Evolutionary conservation across 2,329 filamentous ascomycete genomes (phyloP), one percentile per base, ranked within the genome.

Genomic region (Sporothrix dimorphospora): DNA sequence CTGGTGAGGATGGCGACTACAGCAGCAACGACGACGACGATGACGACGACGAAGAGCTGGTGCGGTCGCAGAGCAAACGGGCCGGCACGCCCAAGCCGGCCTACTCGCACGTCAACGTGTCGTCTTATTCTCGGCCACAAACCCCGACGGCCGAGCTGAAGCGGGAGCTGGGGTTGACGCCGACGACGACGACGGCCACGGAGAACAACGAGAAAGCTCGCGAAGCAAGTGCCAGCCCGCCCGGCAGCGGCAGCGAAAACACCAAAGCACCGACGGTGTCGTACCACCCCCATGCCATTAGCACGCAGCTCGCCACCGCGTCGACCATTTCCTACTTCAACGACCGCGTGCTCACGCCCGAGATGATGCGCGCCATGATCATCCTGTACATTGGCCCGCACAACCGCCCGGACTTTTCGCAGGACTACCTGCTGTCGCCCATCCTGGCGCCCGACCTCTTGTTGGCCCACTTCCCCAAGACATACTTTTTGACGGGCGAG

Each of bases 361-460:
- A 99, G 81, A 97, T 98, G 94, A 98, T 98, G 92, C 92, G 96
- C 42, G 94, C 94, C 75, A 98, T 99, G 94, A 97, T 99, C 75
- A 97, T 99, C 75, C 86, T 99, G 4, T 99, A 99, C 80, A 92
- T 99, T 71, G 96, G 96, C 0, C 94, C 94, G 0, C 92, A 98
- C 79, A 93, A 96, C 80, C 91, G 94, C 0, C 96, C 96, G 0
- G 94, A 98, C 79, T 98, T 99, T 80, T 89, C 89, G 38, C 93
- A 92, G 7, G 95, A 99, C 80, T 98, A 94, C 79, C 87, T 97
- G 0, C 88, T 99, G 2, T 97, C 93, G 0, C 96, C 96, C 0
- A 90, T 98, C 0, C 87, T 98, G 0, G 94, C 96, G 0, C 96
- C 96, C 0, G 95, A 98, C 76, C 85, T 88, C 0, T 85, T 98